phyloP scores from a whole-genome alignment of 2,329 filamentous ascomycete genomes.

The Claviceps lovelessii region DNA sequence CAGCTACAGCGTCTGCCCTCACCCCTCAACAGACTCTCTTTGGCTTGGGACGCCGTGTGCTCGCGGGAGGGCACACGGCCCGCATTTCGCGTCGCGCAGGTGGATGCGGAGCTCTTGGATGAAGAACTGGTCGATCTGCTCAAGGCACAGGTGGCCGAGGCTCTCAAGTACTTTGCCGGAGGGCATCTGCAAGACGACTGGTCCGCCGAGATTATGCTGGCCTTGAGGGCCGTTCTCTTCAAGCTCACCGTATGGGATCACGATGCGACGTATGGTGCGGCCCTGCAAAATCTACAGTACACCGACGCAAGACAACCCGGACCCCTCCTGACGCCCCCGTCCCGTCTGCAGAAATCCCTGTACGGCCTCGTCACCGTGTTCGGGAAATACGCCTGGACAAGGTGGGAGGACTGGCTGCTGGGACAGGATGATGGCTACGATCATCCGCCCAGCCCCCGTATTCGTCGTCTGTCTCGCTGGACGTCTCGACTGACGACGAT shows the following conservation, averaged over 20 bases:
- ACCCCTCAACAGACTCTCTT: slow-evolving; percentile 46
- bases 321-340: slow-evolving; percentile 52
- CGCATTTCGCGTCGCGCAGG: slow-evolving; percentile 84
- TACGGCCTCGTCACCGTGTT: slow-evolving; percentile 80
- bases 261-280: slow-evolving; percentile 85
- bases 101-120: slow-evolving; percentile 88
- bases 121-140: slow-evolving; percentile 81
- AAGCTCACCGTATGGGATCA: slow-evolving; percentile 96
- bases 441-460: slow-evolving; percentile 35
- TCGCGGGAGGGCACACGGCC: slow-evolving; percentile 68
- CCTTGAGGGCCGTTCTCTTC: slow-evolving; percentile 66
- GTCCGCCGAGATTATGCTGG: slow-evolving; percentile 69
- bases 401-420: slow-evolving; percentile 79
- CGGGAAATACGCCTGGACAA: slow-evolving; percentile 78
- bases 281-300: slow-evolving; percentile 80
- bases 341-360: slow-evolving; percentile 65
- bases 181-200: slow-evolving; percentile 69
- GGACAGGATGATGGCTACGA: slow-evolving; percentile 60
- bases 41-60: slow-evolving; percentile 55
- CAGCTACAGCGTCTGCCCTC: slow-evolving; percentile 44
- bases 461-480: slow-evolving; percentile 48
- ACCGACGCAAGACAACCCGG: slow-evolving; percentile 62
- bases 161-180: slow-evolving; percentile 71
- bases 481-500: slow-evolving; percentile 56
- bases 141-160: slow-evolving; percentile 74